These are phyloP conservation scores for Paecilomyces formosus DNA, from an alignment of 2,329 filamentous ascomycete genomes.

Conservation along the genomic window DNA sequence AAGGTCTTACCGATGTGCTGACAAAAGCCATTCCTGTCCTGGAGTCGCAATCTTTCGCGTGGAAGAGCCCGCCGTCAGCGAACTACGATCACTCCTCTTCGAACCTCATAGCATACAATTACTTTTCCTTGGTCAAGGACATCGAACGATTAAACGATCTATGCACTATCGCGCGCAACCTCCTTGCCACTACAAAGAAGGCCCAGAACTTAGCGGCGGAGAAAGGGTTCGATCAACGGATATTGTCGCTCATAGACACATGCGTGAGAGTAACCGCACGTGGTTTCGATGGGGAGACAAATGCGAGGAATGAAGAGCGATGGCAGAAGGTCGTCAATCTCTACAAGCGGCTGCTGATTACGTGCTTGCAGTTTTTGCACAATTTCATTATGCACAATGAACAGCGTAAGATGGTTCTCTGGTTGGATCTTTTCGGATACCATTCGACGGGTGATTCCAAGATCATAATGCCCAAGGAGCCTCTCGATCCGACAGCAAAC, in stretches of 20 bases:
- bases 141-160: conserved; percentile 57
- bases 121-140: conserved; percentile 52
- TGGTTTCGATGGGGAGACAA: conserved; percentile 58
- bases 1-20: conserved; percentile 50
- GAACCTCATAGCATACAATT: conserved; percentile 54
- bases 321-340: conserved; percentile 60
- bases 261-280: conserved; percentile 58
- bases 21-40: conserved; percentile 54
- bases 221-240: conserved; percentile 52
- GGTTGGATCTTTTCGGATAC: conserved; percentile 58
- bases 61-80: conserved; percentile 48
- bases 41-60: conserved; percentile 54
- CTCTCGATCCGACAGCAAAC: conserved; percentile 28
- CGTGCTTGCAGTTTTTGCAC: conserved; percentile 59
- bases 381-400: conserved; percentile 61
- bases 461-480: conserved; percentile 36
- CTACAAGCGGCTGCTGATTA: conserved; percentile 59
- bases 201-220: conserved; percentile 58
- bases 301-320: conserved; percentile 54
- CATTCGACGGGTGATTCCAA: conserved; percentile 40
- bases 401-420: conserved; percentile 56
- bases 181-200: conserved; percentile 53
- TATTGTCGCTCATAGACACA: conserved; percentile 55
- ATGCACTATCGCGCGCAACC: conserved; percentile 55
- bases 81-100: conserved; percentile 54